Percentiles rank a stretch among this genome's conserved stretches.
phyloP scores from a whole-genome alignment of 2,329 filamentous ascomycete species.

The Fusarium tanahbumbuense region DNA sequence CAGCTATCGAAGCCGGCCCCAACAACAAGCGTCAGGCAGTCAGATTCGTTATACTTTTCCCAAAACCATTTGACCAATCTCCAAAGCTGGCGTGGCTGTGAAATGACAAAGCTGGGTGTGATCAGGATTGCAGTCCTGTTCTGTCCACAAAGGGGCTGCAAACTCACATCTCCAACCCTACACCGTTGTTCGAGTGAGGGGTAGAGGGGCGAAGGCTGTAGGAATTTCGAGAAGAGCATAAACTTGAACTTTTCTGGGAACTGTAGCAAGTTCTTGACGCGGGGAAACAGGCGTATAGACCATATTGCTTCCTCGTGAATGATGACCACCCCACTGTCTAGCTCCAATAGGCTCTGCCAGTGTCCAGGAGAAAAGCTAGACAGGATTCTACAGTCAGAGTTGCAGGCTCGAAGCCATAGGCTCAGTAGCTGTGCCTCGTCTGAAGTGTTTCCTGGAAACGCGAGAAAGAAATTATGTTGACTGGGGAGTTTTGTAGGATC shows the following conservation, averaged over 20 bases:
- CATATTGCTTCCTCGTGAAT: conserved; percentile 58
- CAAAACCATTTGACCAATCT: conserved; percentile 53
- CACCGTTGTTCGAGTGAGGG: conserved; percentile 6
- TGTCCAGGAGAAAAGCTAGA: conserved; percentile 56
- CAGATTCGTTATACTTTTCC: conserved; percentile 30
- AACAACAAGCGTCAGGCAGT: conserved; percentile 46
- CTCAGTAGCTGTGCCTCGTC: conserved; percentile 54
- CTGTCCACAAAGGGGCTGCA: conserved; percentile 51
- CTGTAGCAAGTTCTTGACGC: conserved; percentile 51
- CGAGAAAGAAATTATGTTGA: conserved; percentile 57
- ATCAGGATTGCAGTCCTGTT: conserved; percentile 50
- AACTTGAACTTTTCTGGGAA: conserved; percentile 48
- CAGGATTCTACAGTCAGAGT: conserved; percentile 57
- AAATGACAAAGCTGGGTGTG: conserved; percentile 57
- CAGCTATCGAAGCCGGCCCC: conserved; percentile 48
- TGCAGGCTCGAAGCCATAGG: conserved; percentile 58
- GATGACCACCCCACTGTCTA: conserved; percentile 52
- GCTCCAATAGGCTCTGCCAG: conserved; percentile 59
- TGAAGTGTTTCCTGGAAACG: conserved; percentile 57
- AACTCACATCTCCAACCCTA: conserved; percentile 38
- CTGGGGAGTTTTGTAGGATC: conserved; percentile 22
- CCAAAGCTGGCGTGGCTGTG: conserved; percentile 51
- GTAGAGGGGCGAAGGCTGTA: conserved; percentile 34
- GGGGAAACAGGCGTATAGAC: conserved; percentile 55
- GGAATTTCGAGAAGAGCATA: conserved; percentile 55